Evolutionary conservation across 2,329 filamentous ascomycete species (phyloP), one percentile per base, ranked within the genome.

Genomic region (Helotiales sp.): DNA sequence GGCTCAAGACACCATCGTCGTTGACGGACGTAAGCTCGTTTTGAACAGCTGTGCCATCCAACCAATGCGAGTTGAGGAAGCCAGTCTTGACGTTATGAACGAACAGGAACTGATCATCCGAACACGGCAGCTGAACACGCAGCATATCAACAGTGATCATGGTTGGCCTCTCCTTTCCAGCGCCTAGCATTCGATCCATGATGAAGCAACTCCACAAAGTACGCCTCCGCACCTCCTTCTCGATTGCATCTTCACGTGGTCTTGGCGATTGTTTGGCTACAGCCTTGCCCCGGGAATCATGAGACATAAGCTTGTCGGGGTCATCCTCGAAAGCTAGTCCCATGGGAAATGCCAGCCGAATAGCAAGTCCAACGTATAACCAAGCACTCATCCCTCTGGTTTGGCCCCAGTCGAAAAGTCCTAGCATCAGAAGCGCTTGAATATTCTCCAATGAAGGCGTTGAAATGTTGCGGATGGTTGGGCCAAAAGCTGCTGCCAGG

Each of bases 121-220:
- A 85, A 62, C 86, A 88, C 1, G 87, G 87, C 4, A 91, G 75
- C 67, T 88, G 86, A 19, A 89, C 84, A 31, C 79, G 77, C 6
- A 90, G 71, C 56, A 87, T 83, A 3, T 83, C 77, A 1, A 82
- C 74, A 34, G 79, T 77, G 42, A 90, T 78, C 67, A 83, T 85
- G 13, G 81, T 79, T 1, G 82, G 78, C 22, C 86, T 78, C 52
- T 84, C 80, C 60, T 82, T 83, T 19, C 87, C 87, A 64, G 82
- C 86, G 33, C 85, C 82, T 24, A 90, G 74, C 71, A 90, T 83
- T 2, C 87, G 82, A 69, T 91, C 88, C 64, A 91, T 77, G 52
- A 90, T 85, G 58, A 89, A 85, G 66, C 87, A 90, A 64, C 87
- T 89, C 76, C 88, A 91, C 76, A 90, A 88, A 0, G 88, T 90